These are phyloP conservation scores for Aspergillus sp. DNA, from an alignment of 2,329 filamentous ascomycete species.

Conservation along the genomic window DNA sequence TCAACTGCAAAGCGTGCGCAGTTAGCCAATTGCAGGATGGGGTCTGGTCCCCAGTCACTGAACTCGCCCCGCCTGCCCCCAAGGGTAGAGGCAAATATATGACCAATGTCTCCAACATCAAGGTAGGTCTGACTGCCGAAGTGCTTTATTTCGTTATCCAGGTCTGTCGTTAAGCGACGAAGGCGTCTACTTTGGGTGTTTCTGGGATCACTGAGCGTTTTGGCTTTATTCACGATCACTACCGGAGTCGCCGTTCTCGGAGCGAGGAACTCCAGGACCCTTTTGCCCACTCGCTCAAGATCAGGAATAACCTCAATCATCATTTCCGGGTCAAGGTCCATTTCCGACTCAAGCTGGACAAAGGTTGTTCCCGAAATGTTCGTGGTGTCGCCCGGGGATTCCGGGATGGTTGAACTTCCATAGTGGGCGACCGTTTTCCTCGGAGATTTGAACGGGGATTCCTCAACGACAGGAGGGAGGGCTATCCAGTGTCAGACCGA, in stretches of 20 bases:
- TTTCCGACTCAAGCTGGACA: constrained; percentile 28
- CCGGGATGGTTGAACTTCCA: constrained; percentile 17
- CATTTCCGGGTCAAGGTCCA: constrained; percentile 33
- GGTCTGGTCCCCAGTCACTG: constrained; percentile 33
- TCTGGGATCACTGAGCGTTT: constrained; percentile 28
- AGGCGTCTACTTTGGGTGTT: constrained; percentile 32
- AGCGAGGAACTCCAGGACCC: constrained; percentile 39
- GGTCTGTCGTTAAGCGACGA: constrained; percentile 21
- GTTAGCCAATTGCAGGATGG: constrained; percentile 46
- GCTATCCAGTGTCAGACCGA: constrained; percentile 6
- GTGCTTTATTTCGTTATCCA: constrained; percentile 25
- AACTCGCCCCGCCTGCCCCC: constrained; percentile 16
- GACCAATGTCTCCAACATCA: constrained; percentile 28
- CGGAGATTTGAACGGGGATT: constrained; percentile 15
- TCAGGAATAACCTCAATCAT: constrained; percentile 42
- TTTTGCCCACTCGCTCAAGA: constrained; percentile 33
- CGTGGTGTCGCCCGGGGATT: constrained; percentile 29
- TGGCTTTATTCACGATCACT: constrained; percentile 29
- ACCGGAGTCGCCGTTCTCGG: constrained; percentile 27
- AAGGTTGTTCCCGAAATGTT: constrained; percentile 39
- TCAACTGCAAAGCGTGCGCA: constrained; percentile 41
- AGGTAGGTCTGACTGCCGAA: constrained; percentile 39
- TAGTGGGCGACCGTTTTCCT: constrained; percentile 12
- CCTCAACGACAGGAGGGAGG: constrained; percentile 20
- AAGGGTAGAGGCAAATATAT: constrained; percentile 29